Evolutionary conservation across 1,284 basidiomycete species (phyloP), one percentile per base, ranked within the genome.

Genomic region (Fistulina hepatica): DNA sequence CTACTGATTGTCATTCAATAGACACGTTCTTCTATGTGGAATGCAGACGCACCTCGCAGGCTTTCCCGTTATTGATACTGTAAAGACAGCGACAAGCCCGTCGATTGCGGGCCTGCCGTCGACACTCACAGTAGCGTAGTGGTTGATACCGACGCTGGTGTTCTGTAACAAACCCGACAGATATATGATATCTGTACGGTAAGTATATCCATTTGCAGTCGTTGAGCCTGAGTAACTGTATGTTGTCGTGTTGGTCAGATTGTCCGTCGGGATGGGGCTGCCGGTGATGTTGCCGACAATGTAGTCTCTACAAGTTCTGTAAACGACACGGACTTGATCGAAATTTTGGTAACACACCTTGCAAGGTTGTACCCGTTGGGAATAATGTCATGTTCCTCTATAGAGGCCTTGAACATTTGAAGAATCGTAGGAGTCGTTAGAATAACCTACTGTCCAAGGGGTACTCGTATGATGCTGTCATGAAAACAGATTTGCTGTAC

Each of bases 51-150:
- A 31, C 28, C 13, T 47, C 30, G 34, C 37, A 10, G 76, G 74
- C 19, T 51, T 49, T 23, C 45, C 53, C 2, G 72, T 68, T 28
- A 92, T 76, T 50, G 69, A 74, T 34, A 93, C 81, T 0, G 76
- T 79, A 47, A 94, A 51, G 2, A 97, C 63, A 0, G 88, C 90
- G 0, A 95, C 81, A 4, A 91, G 64, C 0, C 93, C 92, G 54
- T 97, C 92, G 5, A 81, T 69, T 0, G 90, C 77, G 36, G 76
- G 77, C 11, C 61, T 50, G 2, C 74, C 76, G 27, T 72, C 54
- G 8, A 67, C 59, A 15, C 63, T 67, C 5, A 94, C 84, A 20
- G 64, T 71, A 26, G 65, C 35, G 44, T 71, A 72, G 56, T 91
- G 89, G 54, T 95, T 95, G 51, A 97, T 76, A 4, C 75, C 81